A percentile compares a stretch with the other conserved stretches of the same genome.
These are phyloP conservation scores for Phialophora verrucosa DNA, from an alignment of 2,329 filamentous ascomycete genomes.

Conservation along the genomic window DNA sequence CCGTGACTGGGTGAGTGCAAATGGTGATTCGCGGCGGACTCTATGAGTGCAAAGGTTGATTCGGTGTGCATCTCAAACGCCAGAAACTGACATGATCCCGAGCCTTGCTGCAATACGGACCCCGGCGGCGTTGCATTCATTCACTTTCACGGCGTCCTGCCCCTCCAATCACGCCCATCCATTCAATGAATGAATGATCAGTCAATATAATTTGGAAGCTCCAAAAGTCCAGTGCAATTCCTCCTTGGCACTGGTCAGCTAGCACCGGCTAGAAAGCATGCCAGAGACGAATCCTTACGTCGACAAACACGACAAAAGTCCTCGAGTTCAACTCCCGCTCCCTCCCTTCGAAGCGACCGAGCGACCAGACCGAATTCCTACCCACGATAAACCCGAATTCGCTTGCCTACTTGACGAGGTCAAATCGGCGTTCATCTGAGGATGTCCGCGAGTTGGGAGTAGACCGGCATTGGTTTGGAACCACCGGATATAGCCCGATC, in stretches of 20 bases:
- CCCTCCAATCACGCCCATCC: not conserved
- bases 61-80: not conserved
- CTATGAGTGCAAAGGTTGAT: not conserved
- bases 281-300: not conserved
- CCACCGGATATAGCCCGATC: conserved; percentile 1
- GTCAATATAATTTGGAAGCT: not conserved
- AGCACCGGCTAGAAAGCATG: not conserved
- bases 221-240: not conserved
- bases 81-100: not conserved
- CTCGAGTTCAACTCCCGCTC: not conserved
- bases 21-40: too few species aligned
- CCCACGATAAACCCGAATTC: not conserved
- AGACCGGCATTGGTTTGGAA: not conserved
- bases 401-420: not conserved
- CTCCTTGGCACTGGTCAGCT: not conserved
- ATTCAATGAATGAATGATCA: not conserved
- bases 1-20: not conserved
- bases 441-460: not conserved
- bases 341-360: not conserved
- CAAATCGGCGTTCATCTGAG: not conserved
- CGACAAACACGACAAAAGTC: not conserved
- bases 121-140: not conserved
- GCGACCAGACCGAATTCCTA: not conserved
- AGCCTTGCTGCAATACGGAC: not conserved
- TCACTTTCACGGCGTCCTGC: not conserved